These are phyloP conservation scores for Dendrobium officinale DNA, from an alignment of 106 monocot species.

Conservation along the genomic window DNA sequence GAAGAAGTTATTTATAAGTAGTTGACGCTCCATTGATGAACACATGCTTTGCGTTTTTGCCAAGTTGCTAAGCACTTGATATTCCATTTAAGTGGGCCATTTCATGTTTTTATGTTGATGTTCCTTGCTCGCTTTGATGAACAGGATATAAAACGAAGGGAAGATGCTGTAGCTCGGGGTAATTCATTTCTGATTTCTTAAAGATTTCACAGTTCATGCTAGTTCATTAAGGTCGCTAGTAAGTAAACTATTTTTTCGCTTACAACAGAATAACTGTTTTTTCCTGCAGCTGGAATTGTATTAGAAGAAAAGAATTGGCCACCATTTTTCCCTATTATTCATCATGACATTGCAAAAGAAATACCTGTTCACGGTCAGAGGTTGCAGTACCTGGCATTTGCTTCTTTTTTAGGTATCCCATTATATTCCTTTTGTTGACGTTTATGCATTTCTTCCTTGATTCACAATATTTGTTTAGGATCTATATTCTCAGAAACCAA, in stretches of 20 bases:
- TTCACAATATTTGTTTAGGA: background rate
- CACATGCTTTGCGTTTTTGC: background rate
- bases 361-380: slow-evolving; percentile 86
- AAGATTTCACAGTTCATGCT: background rate
- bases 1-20: background rate
- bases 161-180: slow-evolving; percentile 19
- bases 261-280: background rate
- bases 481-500: no score
- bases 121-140: background rate
- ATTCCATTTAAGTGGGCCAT: background rate
- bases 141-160: slow-evolving; percentile 19
- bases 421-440: background rate
- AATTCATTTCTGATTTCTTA: background rate
- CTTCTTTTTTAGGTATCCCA: slow-evolving; percentile 79
- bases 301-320: slow-evolving; percentile 94
- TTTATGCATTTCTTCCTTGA: background rate
- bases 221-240: background rate
- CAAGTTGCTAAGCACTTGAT: background rate
- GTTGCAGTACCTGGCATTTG: slow-evolving; percentile 93
- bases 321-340: slow-evolving; percentile 89
- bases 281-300: slow-evolving; percentile 67
- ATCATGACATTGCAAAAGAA: slow-evolving; percentile 93
- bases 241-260: background rate
- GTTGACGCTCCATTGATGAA: background rate
- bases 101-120: slow-evolving; percentile 2